Evolutionary conservation across 805 yeast genomes (phyloP).

Genomic region (Tetrapisispora arboricola): DNA sequence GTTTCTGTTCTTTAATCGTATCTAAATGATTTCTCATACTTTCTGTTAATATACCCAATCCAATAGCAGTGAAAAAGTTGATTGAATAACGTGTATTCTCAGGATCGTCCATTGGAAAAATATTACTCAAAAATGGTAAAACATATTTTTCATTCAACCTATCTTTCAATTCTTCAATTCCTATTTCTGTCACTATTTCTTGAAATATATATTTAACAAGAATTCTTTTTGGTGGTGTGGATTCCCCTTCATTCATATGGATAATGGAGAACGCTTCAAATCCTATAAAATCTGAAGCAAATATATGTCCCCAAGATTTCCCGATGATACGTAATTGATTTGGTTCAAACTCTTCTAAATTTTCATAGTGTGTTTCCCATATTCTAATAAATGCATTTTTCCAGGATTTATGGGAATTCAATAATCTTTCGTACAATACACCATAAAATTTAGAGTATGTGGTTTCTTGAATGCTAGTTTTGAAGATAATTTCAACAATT

Average conservation of each 20-base stretch:
- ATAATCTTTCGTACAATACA: constrained; percentile 56
- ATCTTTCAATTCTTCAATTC: constrained; percentile 39
- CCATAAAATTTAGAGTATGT: constrained; percentile 84
- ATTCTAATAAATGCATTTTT: constrained; percentile 37
- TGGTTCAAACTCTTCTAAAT: constrained; percentile 59
- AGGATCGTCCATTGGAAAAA: constrained; percentile 51
- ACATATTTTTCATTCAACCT: constrained; percentile 45
- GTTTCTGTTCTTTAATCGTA: constrained; percentile 19
- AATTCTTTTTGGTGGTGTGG: constrained; percentile 74
- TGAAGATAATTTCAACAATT: constrained; percentile 62
- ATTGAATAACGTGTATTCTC: constrained; percentile 65
- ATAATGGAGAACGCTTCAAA: constrained; percentile 51
- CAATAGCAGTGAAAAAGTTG: constrained; percentile 88
- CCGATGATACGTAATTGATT: constrained; percentile 70
- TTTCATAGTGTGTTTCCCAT: constrained; percentile 47
- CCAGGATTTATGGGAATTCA: constrained; percentile 48
- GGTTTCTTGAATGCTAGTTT: constrained; percentile 76
- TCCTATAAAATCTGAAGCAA: constrained; percentile 58
- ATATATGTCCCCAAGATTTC: constrained; percentile 74
- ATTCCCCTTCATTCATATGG: constrained; percentile 54
- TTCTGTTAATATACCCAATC: constrained; percentile 75
- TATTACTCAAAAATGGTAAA: constrained; percentile 39
- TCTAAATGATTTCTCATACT: constrained; percentile 54
- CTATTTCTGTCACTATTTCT: constrained; percentile 70
- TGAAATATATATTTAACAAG: constrained; percentile 72